A percentile compares a stretch with the other conserved stretches of the same genome.
phyloP scores from a whole-genome alignment of 306 rosid genomes.

The Arachis stenosperma region DNA sequence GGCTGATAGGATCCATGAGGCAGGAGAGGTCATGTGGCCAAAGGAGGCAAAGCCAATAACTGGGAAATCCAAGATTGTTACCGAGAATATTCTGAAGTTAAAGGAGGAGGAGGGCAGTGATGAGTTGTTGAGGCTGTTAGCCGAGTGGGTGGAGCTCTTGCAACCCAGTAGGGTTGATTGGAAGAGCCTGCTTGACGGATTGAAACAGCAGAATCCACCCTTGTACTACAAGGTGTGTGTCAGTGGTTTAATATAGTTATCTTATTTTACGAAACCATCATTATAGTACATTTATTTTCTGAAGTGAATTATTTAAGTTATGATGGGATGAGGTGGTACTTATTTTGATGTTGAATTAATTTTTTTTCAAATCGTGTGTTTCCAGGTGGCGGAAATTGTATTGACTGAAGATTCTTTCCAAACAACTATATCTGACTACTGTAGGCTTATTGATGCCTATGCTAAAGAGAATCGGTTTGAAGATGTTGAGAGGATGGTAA shows the following conservation, averaged over 20 bases:
- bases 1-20: constrained; percentile 74
- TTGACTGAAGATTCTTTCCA: constrained; percentile 78
- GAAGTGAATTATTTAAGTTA: constrained; percentile 15
- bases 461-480: constrained; percentile 63
- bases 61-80: constrained; percentile 72
- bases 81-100: constrained; percentile 55
- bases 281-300: constrained; percentile 19
- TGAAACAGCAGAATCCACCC: constrained; percentile 57
- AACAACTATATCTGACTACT: constrained; percentile 71
- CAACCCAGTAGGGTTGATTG: constrained; percentile 81
- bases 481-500: constrained; percentile 77
- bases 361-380: constrained; percentile 43
- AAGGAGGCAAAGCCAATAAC: constrained; percentile 68
- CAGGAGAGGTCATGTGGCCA: constrained; percentile 65
- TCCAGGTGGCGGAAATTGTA: constrained; percentile 79
- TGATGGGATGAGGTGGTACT: background rate
- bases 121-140: constrained; percentile 58
- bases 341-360: constrained; percentile 29
- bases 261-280: constrained; percentile 12
- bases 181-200: constrained; percentile 64
- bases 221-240: constrained; percentile 72
- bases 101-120: constrained; percentile 40
- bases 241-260: constrained; percentile 16
- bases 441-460: constrained; percentile 67
- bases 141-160: constrained; percentile 79